Conservation (phyloP, 2,329 filamentous ascomycete genomes). For the Byssothecium circinans region DNA sequence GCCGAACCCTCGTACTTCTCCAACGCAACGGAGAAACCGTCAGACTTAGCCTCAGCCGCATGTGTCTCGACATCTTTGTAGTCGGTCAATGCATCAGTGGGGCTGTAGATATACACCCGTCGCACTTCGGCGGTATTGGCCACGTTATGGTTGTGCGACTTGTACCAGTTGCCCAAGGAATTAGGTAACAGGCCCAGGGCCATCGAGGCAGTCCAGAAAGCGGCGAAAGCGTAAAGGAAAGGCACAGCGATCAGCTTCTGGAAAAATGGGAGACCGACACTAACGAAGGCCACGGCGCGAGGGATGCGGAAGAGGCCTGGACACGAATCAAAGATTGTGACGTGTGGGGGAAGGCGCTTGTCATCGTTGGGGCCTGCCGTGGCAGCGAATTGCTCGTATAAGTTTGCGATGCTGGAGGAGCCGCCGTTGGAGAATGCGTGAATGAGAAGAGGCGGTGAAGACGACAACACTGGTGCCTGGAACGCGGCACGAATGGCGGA, state of each 20-base stretch:
- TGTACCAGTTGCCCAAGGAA: conserved; percentile 10
- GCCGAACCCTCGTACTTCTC: conserved; percentile 12
- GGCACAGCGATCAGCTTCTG: conserved; percentile 9
- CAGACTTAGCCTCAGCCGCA: conserved; percentile 8
- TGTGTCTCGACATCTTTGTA: conserved; percentile 13
- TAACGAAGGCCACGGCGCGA: conserved; percentile 10
- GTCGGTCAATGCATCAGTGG: conserved; percentile 9
- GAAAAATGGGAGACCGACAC: conserved; percentile 10
- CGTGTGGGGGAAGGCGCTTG: conserved; percentile 10
- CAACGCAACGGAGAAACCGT: conserved; percentile 11
- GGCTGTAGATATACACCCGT: conserved; percentile 12
- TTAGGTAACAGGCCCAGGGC: conserved; percentile 9
- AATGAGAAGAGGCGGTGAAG: conserved; percentile 6
- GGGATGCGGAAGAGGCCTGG: conserved; percentile 13
- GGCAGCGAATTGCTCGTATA: conserved; percentile 13
- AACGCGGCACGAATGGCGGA: conserved; percentile 7
- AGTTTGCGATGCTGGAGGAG: conserved; percentile 12
- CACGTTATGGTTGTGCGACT: conserved; percentile 9
- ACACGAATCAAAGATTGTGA: conserved; percentile 13
- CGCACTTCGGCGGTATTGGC: conserved; percentile 8
- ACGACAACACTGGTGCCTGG: conserved; percentile 6
- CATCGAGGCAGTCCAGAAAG: conserved; percentile 11
- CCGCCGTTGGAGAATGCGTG: conserved; percentile 11
- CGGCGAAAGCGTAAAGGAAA: conserved; percentile 12
- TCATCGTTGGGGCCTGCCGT: conserved; percentile 9